Base-by-base conservation (phyloP, 768 basidiomycete species). In the Suillus occidentalis region DNA sequence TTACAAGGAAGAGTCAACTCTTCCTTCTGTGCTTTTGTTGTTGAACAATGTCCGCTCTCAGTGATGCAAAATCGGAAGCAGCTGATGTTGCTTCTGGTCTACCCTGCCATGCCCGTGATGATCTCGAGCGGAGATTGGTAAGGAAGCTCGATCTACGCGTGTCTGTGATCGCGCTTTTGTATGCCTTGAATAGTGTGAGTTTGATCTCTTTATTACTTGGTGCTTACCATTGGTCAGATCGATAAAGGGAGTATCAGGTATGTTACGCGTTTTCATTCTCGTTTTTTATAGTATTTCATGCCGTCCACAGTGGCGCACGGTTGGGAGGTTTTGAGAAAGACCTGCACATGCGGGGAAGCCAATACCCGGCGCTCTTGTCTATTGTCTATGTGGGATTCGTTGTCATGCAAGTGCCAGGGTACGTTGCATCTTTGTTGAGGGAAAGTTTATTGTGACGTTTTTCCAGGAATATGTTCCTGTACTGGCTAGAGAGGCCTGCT, bases 391-490 rank as follows among this genome's bases (percentile, higher is more conserved):
- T 87, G 43, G 87, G 87, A 36, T 90, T 89, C 68, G 87, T 88
- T 62, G 75, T 88, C 52, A 90, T 90, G 88, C 89, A 91, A 71
- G 81, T 90, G 66, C 89, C 89, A 36, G 87, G 85, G 85, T 87
- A 65, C 69, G 86, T 75, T 55, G 31, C 31, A 2, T n/a, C 34
- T 34, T 55, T 12, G 12, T 34, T 2, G 3, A n/a, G 43, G 42
- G 10, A 16, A 42, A n/a, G 20, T 39, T 18, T 13, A 37, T 13
- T 37, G 20, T 55, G 34, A 36, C 12, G 0, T 6, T 10, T 31
- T 55, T 55, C 3, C 50, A 72, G 71, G 12, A 78, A 77, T 66
- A 72, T 78, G 69, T 64, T 77, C 56, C 66, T 78, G 60, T 71
- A 78, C 64, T 66, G 72, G 52, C 68, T 76, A 14, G 72, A 68